Evolutionary conservation across 345 rosid species (phyloP).

Genomic region (Noccaea bulbosa): DNA sequence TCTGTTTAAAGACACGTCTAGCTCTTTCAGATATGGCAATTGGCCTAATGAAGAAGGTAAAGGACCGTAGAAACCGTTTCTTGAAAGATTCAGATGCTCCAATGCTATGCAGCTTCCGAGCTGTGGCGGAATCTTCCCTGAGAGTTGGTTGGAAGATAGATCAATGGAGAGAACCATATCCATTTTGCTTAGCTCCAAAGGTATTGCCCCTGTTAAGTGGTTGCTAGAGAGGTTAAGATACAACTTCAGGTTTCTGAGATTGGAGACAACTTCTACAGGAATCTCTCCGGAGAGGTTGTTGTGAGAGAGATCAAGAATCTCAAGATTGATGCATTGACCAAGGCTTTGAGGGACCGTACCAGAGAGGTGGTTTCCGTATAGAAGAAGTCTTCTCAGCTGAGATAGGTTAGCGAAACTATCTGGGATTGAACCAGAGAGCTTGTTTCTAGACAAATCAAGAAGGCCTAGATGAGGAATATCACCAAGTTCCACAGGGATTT

Average conservation of each 20-base stretch:
- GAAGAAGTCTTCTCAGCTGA: slow-evolving; percentile 72
- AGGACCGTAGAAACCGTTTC: slow-evolving; percentile 59
- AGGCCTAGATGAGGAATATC: slow-evolving; percentile 78
- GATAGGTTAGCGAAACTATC: slow-evolving; percentile 76
- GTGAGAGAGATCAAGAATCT: slow-evolving; percentile 82
- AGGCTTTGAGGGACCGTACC: slow-evolving; percentile 76
- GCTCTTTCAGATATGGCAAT: slow-evolving; percentile 65
- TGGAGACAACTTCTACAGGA: slow-evolving; percentile 67
- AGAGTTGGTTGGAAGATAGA: slow-evolving; percentile 75
- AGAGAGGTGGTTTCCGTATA: slow-evolving; percentile 65
- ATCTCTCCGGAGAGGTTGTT: slow-evolving; percentile 70
- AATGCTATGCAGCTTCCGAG: slow-evolving; percentile 90
- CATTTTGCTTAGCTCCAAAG: slow-evolving; percentile 89
- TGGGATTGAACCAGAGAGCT: slow-evolving; percentile 77
- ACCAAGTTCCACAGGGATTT: slow-evolving; percentile 74
- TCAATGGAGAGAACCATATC: slow-evolving; percentile 94
- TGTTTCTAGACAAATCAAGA: slow-evolving; percentile 79
- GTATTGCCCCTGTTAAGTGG: slow-evolving; percentile 64
- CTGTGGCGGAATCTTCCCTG: slow-evolving; percentile 69
- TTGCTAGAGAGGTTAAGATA: slow-evolving; percentile 86
- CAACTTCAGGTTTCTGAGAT: slow-evolving; percentile 73
- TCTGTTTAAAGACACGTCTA: slow-evolving; percentile 73
- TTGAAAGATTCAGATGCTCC: slow-evolving; percentile 76
- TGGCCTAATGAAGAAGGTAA: slow-evolving; percentile 72
- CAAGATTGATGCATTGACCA: slow-evolving; percentile 72